Percentiles rank a stretch among this genome's conserved stretches.
Conservation (phyloP, 202 grass and related monocot species). For the Setaria viridis region DNA sequence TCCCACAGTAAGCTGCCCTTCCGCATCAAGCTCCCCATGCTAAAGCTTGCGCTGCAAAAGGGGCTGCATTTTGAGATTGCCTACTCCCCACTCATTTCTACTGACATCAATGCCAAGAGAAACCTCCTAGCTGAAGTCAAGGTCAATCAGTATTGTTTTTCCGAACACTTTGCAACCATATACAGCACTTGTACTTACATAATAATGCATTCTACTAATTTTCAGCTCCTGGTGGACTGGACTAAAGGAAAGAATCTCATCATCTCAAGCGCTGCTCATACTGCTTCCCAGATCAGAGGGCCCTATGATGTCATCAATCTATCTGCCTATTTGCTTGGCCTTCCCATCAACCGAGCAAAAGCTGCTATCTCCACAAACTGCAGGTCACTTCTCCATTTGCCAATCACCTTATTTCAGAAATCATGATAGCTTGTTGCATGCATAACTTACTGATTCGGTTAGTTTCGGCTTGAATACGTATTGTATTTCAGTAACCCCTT, state of each 20-base stretch:
- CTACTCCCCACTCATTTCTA: slow-evolving; percentile 64
- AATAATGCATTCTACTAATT: neutral
- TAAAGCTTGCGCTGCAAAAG: slow-evolving; percentile 81
- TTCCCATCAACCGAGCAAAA: slow-evolving; percentile 78
- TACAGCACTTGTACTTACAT: too few species aligned
- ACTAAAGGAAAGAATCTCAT: slow-evolving; percentile 89
- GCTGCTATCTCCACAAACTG: slow-evolving; percentile 72
- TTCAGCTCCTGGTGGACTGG: slow-evolving; percentile 78
- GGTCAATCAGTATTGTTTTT: slow-evolving; percentile 16
- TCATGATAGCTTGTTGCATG: neutral
- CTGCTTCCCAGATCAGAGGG: slow-evolving; percentile 70
- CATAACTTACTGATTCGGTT: neutral
- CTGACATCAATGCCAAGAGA: slow-evolving; percentile 57
- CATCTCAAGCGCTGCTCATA: slow-evolving; percentile 76
- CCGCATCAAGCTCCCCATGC: slow-evolving; percentile 66
- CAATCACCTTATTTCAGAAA: slow-evolving; percentile 4
- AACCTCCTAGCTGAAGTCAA: slow-evolving; percentile 63
- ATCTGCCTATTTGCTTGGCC: slow-evolving; percentile 67
- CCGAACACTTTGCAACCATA: too few species aligned
- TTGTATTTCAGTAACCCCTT: slow-evolving; percentile 31
- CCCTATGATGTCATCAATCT: slow-evolving; percentile 87
- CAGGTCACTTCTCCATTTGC: slow-evolving; percentile 51
- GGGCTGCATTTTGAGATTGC: slow-evolving; percentile 79
- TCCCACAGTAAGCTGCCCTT: slow-evolving; percentile 61
- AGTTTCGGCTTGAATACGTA: neutral